Evolutionary conservation across 768 basidiomycete species (phyloP).

Genomic region (Clitopilus passeckerianus): DNA sequence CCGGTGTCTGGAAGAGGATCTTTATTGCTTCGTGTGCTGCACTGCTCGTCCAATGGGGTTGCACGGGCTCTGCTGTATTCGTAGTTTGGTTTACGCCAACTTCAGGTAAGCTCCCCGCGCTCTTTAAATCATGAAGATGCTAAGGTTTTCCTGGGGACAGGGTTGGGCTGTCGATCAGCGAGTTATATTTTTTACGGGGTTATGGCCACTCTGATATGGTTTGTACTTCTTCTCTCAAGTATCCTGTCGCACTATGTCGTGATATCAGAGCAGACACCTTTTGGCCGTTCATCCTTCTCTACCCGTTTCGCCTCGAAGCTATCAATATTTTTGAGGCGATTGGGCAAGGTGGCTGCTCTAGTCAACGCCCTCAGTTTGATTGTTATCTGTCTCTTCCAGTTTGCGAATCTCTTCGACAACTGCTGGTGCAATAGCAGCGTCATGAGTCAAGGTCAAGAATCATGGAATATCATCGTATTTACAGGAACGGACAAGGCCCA

Average conservation of each 20-base stretch:
- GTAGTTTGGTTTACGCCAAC: conserved; percentile 21
- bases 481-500: conserved; percentile 12
- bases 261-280: not conserved
- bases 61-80: conserved; percentile 20
- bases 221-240: conserved; percentile 23
- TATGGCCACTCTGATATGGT: conserved; percentile 26
- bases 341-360: conserved; percentile 22
- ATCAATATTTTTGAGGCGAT: conserved; percentile 21
- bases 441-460: conserved; percentile 15
- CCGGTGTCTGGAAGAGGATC: conserved; percentile 14
- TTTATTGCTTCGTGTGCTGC: conserved; percentile 14
- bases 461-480: conserved; percentile 24
- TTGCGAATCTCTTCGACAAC: conserved; percentile 24
- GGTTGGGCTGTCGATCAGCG: conserved; percentile 27
- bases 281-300: conserved; percentile 3
- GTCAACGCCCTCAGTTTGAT: conserved; percentile 27
- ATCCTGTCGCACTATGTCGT: conserved; percentile 21
- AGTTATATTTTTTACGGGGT: conserved; percentile 24
- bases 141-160: conserved; percentile 8
- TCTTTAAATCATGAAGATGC: not conserved
- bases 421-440: conserved; percentile 33
- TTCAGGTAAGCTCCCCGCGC: conserved; percentile 8
- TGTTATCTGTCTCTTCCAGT: conserved; percentile 23
- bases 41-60: conserved; percentile 22
- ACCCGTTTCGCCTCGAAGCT: not conserved